Evolutionary conservation across 2,329 filamentous ascomycete genomes (phyloP).

Genomic region (Hypocrella siamensis): DNA sequence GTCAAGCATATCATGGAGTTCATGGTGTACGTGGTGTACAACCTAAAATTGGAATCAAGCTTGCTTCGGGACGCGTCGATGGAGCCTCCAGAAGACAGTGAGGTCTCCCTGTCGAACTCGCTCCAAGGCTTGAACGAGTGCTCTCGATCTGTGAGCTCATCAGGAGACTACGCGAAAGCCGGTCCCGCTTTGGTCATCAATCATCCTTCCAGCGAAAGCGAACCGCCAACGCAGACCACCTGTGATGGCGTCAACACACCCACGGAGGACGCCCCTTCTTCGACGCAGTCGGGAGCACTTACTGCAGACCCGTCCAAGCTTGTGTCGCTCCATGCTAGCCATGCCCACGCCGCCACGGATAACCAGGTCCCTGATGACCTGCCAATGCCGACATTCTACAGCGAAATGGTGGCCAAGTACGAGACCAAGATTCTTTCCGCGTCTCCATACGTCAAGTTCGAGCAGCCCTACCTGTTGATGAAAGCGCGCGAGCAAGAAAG

Average conservation of each 20-base stretch:
- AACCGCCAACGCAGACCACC: conserved; percentile 18
- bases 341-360: conserved; percentile 28
- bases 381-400: conserved; percentile 82
- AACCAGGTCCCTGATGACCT: conserved; percentile 58
- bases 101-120: conserved; percentile 24
- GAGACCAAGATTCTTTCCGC: conserved; percentile 87
- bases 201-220: conserved; percentile 20
- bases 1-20: conserved; percentile 95
- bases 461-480: conserved; percentile 84
- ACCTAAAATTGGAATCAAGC: conserved; percentile 87
- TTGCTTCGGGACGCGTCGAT: conserved; percentile 88
- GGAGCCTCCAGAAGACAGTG: conserved; percentile 52
- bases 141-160: conserved; percentile 16
- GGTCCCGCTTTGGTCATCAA: conserved; percentile 17
- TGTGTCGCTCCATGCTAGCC: conserved; percentile 25
- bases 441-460: conserved; percentile 92
- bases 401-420: conserved; percentile 86
- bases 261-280: conserved; percentile 13
- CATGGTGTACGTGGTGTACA: conserved; percentile 98
- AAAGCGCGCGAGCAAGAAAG: conserved; percentile 83
- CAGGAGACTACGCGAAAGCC: conserved; percentile 13
- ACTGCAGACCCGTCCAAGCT: conserved; percentile 12
- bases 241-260: conserved; percentile 13
- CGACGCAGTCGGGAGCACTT: conserved; percentile 10
- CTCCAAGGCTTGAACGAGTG: conserved; percentile 24